Evolutionary conservation across 2,329 filamentous ascomycete species (phyloP), one percentile per base, ranked within the genome.

Genomic region (Penicillium sp.): DNA sequence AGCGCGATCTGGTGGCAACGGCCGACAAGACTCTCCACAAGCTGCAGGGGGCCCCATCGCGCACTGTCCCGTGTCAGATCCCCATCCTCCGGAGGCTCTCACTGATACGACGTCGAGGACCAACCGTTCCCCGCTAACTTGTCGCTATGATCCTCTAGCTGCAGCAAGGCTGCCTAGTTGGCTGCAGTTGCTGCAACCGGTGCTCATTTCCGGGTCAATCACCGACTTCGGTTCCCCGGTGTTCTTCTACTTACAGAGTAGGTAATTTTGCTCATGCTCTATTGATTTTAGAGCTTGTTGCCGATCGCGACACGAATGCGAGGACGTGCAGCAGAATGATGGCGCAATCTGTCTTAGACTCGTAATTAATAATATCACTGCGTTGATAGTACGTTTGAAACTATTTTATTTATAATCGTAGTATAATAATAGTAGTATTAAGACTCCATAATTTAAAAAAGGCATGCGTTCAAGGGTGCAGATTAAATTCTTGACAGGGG

Each of bases 1-100:
- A 45, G 52, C 53, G 46, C 56, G 60, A 64, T 64, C 58, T 63
- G 52, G 60, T 62, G 60, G 57, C 56, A 64, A 64, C 56, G 62
- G 50, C 53, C 52, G 47, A 39, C 46, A 33, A 44, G 24, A 43
- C 46, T 39, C 55, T 54, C 54, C 52, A 53, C 52, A 39, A 51
- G 43, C 57, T 61, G 60, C 53, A 61, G 58, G 54, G 54, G 50
- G 48, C 52, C 56, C 52, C 50, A 33, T 47, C 52, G 48, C 52
- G 57, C 57, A 58, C 46, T 58, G 39, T 60, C 57, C 55, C 55
- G 60, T 58, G 58, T 58, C 33, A 53, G 52, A 55, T 56, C 50
- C 53, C 46, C 58, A 53, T 59, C 58, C 59, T 62, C 55, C 50
- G 52, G 51, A 57, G 55, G 57, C 57, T 63, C 55, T 51, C 56